A percentile compares a stretch with the other conserved stretches of the same genome.
Evolutionary conservation across 1,284 basidiomycete genomes (phyloP).

Genomic region (Takashimella tepidaria): DNA sequence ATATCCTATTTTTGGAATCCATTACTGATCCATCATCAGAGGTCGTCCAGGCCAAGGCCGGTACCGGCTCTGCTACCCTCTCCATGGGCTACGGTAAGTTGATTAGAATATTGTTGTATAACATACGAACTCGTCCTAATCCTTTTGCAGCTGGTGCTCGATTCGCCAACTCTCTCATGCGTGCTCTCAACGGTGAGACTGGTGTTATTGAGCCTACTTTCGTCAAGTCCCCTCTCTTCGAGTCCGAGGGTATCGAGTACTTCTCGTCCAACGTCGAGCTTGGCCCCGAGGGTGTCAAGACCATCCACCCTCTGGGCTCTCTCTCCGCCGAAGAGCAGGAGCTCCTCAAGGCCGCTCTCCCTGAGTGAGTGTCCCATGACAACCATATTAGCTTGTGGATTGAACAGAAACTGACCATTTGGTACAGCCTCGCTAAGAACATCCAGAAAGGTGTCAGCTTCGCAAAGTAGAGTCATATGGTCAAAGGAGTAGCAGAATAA

Average conservation of each 20-base stretch:
- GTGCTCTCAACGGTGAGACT: constrained; percentile 81
- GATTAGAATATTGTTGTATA: constrained; percentile 7
- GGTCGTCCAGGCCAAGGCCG: constrained; percentile 88
- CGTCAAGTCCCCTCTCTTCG: constrained; percentile 74
- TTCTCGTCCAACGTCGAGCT: constrained; percentile 82
- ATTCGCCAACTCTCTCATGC: constrained; percentile 72
- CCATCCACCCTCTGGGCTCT: constrained; percentile 74
- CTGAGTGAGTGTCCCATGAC: constrained; percentile 53
- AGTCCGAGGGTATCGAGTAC: constrained; percentile 69
- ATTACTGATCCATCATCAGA: constrained; percentile 39
- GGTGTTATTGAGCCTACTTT: constrained; percentile 79
- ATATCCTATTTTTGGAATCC: background rate
- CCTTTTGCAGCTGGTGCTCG: constrained; percentile 62
- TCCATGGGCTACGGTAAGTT: constrained; percentile 74
- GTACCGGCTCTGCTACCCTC: constrained; percentile 77
- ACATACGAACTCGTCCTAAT: background rate
- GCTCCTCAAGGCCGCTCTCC: constrained; percentile 79
- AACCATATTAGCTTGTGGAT: background rate
- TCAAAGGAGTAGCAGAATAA: background rate
- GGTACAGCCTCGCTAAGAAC: constrained; percentile 74
- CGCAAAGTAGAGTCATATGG: constrained; percentile 42
- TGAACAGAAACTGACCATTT: background rate
- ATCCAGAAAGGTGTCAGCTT: constrained; percentile 90
- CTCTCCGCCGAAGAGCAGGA: constrained; percentile 76
- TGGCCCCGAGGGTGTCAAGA: constrained; percentile 80